These are phyloP conservation scores for Clarireedia sp. DNA, from an alignment of 2,329 filamentous ascomycete species.

Conservation along the genomic window DNA sequence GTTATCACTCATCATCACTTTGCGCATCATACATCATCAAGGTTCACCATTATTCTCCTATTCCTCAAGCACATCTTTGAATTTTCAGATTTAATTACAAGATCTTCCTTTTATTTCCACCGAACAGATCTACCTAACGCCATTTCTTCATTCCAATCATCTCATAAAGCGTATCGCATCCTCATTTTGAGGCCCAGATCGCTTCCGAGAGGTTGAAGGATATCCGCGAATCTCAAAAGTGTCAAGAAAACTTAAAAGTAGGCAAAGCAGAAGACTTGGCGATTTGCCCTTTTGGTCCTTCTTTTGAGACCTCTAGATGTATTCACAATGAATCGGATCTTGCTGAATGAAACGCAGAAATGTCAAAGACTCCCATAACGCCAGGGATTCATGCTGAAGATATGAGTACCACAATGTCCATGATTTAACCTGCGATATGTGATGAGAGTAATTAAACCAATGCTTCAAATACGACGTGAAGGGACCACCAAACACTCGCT, in stretches of 20 bases:
- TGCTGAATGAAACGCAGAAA: neutral
- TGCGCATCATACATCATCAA: too few relatives aligned
- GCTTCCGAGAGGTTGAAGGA: neutral
- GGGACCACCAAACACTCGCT: slow-evolving; percentile 4
- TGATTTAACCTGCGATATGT: slow-evolving; percentile 15
- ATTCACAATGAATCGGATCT: neutral
- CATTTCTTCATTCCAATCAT: slow-evolving; percentile 1
- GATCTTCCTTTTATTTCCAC: neutral
- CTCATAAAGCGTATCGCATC: slow-evolving; percentile 1
- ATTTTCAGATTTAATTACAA: neutral
- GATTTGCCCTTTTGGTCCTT: neutral
- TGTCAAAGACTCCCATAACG: slow-evolving; percentile 17
- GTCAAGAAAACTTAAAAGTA: slow-evolving; percentile 4
- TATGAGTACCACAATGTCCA: slow-evolving; percentile 16
- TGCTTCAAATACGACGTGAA: slow-evolving; percentile 1
- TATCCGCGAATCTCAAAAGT: slow-evolving; percentile 2
- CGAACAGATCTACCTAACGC: slow-evolving; percentile 10
- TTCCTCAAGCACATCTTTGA: too few relatives aligned
- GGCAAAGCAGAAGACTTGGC: slow-evolving; percentile 1
- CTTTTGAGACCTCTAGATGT: slow-evolving; percentile 4
- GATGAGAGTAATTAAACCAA: slow-evolving; percentile 1
- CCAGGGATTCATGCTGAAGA: slow-evolving; percentile 19
- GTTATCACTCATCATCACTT: neutral
- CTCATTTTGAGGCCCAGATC: slow-evolving; percentile 3
- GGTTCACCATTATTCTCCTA: neutral